Base-by-base conservation (phyloP, 768 basidiomycete species). In the Amanita molliuscula region DNA sequence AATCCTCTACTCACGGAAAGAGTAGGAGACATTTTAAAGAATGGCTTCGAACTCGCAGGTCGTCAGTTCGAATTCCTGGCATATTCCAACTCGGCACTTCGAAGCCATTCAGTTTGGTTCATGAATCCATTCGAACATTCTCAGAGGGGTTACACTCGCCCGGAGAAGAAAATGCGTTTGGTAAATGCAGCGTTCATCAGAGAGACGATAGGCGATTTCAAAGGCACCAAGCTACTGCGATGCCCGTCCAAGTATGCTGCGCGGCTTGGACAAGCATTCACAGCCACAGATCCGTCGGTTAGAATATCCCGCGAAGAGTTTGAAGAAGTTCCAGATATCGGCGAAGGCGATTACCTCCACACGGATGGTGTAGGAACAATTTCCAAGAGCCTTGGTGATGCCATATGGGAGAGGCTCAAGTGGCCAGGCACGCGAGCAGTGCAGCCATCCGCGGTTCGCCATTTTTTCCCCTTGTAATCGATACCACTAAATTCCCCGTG, bases 311-410 rank as follows among this genome's bases (percentile, higher is more conserved):
- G 62, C 2, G 54, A 70, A 38, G 72, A 91, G 56, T 89, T 88
- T 80, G 73, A 79, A 44, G 67, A 73, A 49, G 73, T 88, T 41
- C 59, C 61, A 0, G 88, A 90, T 59, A 65, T 88, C 9, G 71
- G 70, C 13, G 55, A 25, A 60, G 10, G 62, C 67, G 47, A 53
- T 21, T 72, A 71, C 53, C 52, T 72, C 20, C 82, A 81, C 59
- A 90, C 88, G 0, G 89, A 92, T 50, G 89, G 89, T 25, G 78
- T 84, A 9, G 89, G 89, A 1, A 88, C 87, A 0, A 86, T 91
- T 44, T 84, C 87, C 1, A 64, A 66, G 16, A 66, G 67, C 20
- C 67, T 91, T 3, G 77, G 71, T 0, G 61, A 79, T 35, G 65
- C 59, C 56, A 84, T 92, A 28, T 89, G 82, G 81, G 53, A 58